phyloP scores from a whole-genome alignment of 106 monocot genomes.

The Dendrobium officinale region DNA sequence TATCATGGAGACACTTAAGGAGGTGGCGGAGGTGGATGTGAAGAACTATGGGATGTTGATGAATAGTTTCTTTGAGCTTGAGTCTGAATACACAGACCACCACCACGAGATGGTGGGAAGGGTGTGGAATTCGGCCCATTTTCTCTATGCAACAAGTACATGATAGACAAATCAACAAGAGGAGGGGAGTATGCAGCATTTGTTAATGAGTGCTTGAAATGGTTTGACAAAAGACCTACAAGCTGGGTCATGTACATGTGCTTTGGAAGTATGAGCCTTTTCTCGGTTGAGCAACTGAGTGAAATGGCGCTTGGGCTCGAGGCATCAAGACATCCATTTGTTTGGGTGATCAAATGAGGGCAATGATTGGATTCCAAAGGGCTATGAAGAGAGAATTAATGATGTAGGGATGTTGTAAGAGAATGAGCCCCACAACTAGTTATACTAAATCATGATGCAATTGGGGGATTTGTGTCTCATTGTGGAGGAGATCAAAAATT shows the following conservation, averaged over 20 bases:
- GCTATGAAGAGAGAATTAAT: too few relatives aligned
- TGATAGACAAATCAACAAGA: neutral
- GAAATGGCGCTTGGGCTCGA: conserved; percentile 11
- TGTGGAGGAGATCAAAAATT: too few relatives aligned
- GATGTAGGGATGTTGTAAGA: too few relatives aligned
- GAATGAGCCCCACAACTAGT: too few relatives aligned
- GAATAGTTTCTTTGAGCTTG: conserved; percentile 22
- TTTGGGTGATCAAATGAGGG: neutral
- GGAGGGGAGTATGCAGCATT: neutral
- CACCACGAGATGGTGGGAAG: neutral
- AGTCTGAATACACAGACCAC: conserved; percentile 11
- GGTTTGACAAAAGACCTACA: conserved; percentile 18
- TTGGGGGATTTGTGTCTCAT: too few relatives aligned
- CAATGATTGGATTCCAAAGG: too few relatives aligned
- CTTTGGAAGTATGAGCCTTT: neutral
- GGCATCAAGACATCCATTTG: neutral
- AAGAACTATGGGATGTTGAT: conserved; percentile 10
- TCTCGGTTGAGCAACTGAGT: neutral
- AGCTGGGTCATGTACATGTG: conserved; percentile 19
- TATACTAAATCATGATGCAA: too few relatives aligned
- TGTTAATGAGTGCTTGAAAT: conserved; percentile 5
- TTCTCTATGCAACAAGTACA: neutral
- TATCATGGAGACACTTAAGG: too few relatives aligned
- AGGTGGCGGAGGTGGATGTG: neutral
- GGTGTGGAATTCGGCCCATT: conserved; percentile 18